Base-by-base conservation (phyloP, 352 stramenopile species). In the Pythium folliculosum region DNA sequence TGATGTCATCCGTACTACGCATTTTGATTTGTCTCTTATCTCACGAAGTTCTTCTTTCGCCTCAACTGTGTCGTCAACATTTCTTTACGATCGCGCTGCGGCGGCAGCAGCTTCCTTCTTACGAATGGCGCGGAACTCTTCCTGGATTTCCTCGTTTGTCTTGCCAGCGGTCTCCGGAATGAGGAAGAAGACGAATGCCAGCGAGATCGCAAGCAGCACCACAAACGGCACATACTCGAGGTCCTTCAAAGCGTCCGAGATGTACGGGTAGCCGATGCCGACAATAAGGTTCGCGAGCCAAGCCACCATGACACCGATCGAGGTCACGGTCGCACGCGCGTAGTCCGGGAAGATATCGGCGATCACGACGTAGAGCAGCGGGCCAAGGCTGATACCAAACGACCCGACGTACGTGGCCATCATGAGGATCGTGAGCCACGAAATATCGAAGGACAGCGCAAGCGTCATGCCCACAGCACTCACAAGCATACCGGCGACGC, bases 361-460 rank as follows among this genome's bases (percentile, higher is more conserved):
- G 4, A 71, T 73, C 47, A 91, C 76, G 47, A 81, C 78, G 72
- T 80, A 92, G 22, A 88, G 70, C 32, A 91, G 71, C 37, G 86
- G 86, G 5, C 82, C 84, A 32, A 92, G 70, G 47, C 84, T 88
- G 60, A 86, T 76, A 60, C 79, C 84, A 48, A 88, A 89, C 7
- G 77, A 81, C 25, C 77, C 82, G 37, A 93, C 77, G 45, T 86
- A 86, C 19, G 75, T 73, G 13, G 77, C 61, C 60, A 82, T 89
- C 63, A 89, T 89, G 44, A 88, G 59, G 65, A 86, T 81, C 0
- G 80, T 73, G 38, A 88, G 38, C 52, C 32, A 54, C 38, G 70
- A 71, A 35, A 78, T 35, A 37, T 80, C 61, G 45, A 72, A 63
- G 27, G 81, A 53, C 47, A 85, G 75, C 47, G 81, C 73, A 22